Percentiles rank a stretch among this genome's conserved stretches.
Conservation (phyloP, 2,329 filamentous ascomycete species). For the Botryotinia globosa region DNA sequence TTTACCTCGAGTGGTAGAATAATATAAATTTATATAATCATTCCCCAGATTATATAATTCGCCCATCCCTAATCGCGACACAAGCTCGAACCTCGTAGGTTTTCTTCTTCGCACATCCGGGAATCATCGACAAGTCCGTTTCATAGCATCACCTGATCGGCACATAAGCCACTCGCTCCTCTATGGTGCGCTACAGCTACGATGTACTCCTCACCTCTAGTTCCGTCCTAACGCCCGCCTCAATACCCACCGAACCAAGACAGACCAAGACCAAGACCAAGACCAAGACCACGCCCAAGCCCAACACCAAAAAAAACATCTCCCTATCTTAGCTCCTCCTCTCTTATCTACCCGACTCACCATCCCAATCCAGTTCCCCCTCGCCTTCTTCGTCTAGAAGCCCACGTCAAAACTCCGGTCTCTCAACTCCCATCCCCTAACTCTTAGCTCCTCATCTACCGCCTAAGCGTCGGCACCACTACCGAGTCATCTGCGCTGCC, state of each 20-base stretch:
- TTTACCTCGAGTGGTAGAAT: too few species aligned
- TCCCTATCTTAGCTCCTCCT: constrained; percentile 14
- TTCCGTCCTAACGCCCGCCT: background rate
- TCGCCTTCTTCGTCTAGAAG: background rate
- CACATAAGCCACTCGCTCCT: background rate
- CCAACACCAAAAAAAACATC: background rate
- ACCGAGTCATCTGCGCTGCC: background rate
- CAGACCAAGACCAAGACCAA: background rate
- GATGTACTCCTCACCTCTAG: background rate
- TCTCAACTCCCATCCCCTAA: background rate
- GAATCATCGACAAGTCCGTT: background rate
- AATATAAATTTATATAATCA: too few species aligned
- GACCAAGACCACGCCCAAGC: background rate
- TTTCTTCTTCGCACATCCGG: background rate
- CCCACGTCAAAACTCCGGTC: background rate
- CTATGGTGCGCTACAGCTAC: background rate
- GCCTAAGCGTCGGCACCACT: background rate
- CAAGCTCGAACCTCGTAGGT: background rate
- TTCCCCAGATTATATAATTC: too few species aligned
- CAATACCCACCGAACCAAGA: background rate
- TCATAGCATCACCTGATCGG: background rate
- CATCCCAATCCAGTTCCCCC: background rate
- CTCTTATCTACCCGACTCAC: constrained; percentile 16
- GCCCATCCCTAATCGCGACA: too few species aligned
- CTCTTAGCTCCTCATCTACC: background rate